Base-by-base conservation (phyloP, 495 filamentous ascomycete species). In the Neurospora hispaniola region DNA sequence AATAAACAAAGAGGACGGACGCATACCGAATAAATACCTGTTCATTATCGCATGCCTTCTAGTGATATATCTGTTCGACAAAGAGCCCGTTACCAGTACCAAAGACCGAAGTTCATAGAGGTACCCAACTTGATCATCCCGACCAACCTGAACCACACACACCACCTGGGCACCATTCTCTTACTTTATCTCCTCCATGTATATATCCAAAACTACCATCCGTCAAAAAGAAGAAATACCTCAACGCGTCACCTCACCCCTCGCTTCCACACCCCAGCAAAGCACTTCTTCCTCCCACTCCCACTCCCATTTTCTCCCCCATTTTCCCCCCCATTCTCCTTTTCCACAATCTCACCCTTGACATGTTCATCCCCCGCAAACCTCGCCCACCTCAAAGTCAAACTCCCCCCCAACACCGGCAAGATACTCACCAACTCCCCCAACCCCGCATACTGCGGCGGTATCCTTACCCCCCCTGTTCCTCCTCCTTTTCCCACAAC, bases 341-440 rank as follows among this genome's bases (percentile, higher is more conserved):
- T 31, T 31, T 31, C 27, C 27, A 31, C 27, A 31, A 31, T 3
- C 27, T 31, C 27, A 2, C 27, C 27, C 27, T 31, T 31, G 27
- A 31, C 27, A 31, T 31, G 27, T 31, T 31, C 54, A 66, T 66
- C 54, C 23, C 54, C 54, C 6, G 31, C 39, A 70, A 78, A 43
- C 71, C 41, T 74, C 35, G 66, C 70, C 76, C 75, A 75, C 35
- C 54, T 42, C 74, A 80, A 14, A 46, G 73, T 31, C 39, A 73
- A 39, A 5, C 84, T 90, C 69, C 90, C 86, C 8, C 83, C 74
- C 78, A 96, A 85, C 11, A 95, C 91, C 3, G 92, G 93, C 76
- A 93, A 71, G 0, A 95, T 90, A 76, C 92, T 94, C 2, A 93
- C 90, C 35, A 94, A 73, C 83, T 95, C 92, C 0, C 92, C 93